Evolutionary conservation across 129 eudicot species (phyloP).

Genomic region (Flaveria sonorensis): DNA sequence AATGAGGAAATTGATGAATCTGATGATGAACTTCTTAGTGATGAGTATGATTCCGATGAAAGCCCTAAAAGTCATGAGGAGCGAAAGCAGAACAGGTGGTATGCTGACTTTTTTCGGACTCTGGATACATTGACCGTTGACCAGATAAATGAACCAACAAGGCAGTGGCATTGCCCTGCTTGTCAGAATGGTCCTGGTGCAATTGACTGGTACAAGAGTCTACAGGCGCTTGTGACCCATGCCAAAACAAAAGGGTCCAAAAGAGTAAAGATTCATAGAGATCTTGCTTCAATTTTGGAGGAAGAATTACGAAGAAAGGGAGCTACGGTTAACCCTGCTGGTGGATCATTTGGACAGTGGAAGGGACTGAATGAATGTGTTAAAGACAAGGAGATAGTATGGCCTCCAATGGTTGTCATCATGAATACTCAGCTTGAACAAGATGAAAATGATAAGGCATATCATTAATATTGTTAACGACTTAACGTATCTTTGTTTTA

Average conservation of each 20-base stretch:
- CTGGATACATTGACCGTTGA: constrained; percentile 54
- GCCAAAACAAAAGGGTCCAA: constrained; percentile 80
- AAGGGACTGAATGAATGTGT: constrained; percentile 47
- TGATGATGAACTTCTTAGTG: constrained; percentile 65
- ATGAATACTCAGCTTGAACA: constrained; percentile 72
- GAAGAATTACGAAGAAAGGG: constrained; percentile 75
- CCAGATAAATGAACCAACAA: constrained; percentile 57
- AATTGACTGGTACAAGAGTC: constrained; percentile 72
- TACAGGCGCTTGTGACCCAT: constrained; percentile 69
- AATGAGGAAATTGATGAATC: constrained; percentile 49
- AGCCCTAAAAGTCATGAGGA: constrained; percentile 62
- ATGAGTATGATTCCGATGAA: constrained; percentile 69
- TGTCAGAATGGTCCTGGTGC: constrained; percentile 89
- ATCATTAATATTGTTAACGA: background rate
- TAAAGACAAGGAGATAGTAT: constrained; percentile 63
- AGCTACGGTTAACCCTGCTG: constrained; percentile 54
- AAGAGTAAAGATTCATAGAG: constrained; percentile 77
- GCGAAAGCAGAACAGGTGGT: constrained; percentile 57
- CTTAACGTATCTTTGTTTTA: background rate
- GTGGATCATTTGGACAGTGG: constrained; percentile 80
- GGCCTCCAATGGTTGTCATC: constrained; percentile 95
- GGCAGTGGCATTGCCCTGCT: constrained; percentile 93
- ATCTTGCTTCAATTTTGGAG: constrained; percentile 63
- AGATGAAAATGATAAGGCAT: constrained; percentile 75
- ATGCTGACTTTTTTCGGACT: constrained; percentile 49